Base-by-base conservation (phyloP, 2,329 filamentous ascomycete genomes). In the Penicillium sp. region DNA sequence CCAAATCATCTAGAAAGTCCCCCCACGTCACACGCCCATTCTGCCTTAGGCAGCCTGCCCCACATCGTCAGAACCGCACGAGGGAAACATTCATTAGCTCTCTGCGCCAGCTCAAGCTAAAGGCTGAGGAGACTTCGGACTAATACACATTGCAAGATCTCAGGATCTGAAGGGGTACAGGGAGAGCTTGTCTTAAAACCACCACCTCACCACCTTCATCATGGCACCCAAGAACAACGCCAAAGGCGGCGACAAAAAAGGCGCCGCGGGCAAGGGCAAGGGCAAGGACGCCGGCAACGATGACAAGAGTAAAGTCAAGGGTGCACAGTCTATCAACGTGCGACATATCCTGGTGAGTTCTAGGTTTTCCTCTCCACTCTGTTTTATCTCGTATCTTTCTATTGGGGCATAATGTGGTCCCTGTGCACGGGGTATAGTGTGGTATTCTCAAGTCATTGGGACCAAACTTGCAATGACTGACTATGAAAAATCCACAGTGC, bases 261-360 rank as follows among this genome's bases (percentile, higher is more conserved):
- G 74, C 55, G 56, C 51, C 4, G 51, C 51, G 3, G 37, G 38
- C 40, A 67, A 68, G 45, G 68, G 61, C 48, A 80, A 80, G 62
- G 75, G 72, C 56, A 79, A 80, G 64, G 76, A 76, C 26, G 62
- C 64, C 37, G 71, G 73, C 33, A 71, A 70, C 14, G 70, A 73
- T n/a, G 71, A 73, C 55, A 78, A 78, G 62, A 81, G 81, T 62
- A 70, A 65, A 8, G 76, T 84, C 65, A 88, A 88, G 71, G 79
- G 83, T 7, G 86, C 85, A 5, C 86, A 83, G 53, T 82, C 81
- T n/a, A 87, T 89, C 73, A 88, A 89, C 70, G 85, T 84, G 55
- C 81, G 87, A 42, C 87, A 89, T 74, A 89, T 89, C 63, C 79
- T 89, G 65, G 81, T 83, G 1, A 53, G 51, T 40, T 38, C n/a